phyloP scores from a whole-genome alignment of 1,284 basidiomycete genomes.

The Moniliella sp. region DNA sequence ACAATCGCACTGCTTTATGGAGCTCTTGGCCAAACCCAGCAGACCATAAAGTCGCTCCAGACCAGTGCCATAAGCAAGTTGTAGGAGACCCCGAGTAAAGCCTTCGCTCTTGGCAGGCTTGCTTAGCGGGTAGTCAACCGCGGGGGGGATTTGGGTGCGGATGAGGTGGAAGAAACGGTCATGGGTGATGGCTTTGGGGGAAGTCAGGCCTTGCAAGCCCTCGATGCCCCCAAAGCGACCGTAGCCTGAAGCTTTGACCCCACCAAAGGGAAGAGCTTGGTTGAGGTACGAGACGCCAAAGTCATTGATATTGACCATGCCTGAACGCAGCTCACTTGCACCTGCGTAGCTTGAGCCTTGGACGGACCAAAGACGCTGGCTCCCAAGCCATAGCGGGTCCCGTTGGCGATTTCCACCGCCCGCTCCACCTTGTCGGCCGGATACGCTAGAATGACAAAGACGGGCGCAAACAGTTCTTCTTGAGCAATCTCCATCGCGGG shows the following conservation, averaged over 20 bases:
- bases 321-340: constrained; percentile 58
- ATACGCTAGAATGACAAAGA: constrained; percentile 25
- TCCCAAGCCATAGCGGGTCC: constrained; percentile 70
- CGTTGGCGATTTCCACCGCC: constrained; percentile 64
- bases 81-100: too few relatives aligned
- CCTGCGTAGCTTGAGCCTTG: constrained; percentile 51
- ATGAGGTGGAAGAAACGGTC: constrained; percentile 63
- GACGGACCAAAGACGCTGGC: constrained; percentile 76
- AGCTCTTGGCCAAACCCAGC: too few relatives aligned
- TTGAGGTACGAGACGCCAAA: constrained; percentile 74
- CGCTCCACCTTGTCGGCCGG: constrained; percentile 54
- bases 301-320: constrained; percentile 79
- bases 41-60: too few relatives aligned
- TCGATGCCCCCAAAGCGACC: constrained; percentile 47
- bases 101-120: background rate
- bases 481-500: constrained; percentile 36
- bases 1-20: too few relatives aligned
- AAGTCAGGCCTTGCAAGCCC: constrained; percentile 64
- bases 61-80: too few relatives aligned
- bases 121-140: constrained; percentile 31
- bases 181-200: constrained; percentile 61
- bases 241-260: constrained; percentile 43
- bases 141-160: constrained; percentile 57
- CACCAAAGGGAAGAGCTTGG: constrained; percentile 80
- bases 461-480: constrained; percentile 23